A percentile compares a stretch with the other conserved stretches of the same genome.
Conservation (phyloP, 768 basidiomycete species). For the Leccinum longicurvipes region DNA sequence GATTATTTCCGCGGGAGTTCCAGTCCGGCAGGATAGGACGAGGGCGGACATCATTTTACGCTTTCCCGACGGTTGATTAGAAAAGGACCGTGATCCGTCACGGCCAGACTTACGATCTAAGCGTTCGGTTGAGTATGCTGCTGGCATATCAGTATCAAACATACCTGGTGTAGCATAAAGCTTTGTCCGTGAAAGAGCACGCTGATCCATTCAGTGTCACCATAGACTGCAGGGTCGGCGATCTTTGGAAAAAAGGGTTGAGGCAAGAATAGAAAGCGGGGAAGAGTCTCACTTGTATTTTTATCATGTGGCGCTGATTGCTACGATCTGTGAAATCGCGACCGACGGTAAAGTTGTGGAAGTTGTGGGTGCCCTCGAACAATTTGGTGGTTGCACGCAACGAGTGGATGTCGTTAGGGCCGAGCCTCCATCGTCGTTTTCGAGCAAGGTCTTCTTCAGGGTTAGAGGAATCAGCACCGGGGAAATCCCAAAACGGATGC, state of each 20-base stretch:
- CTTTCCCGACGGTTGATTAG: slow-evolving; percentile 40
- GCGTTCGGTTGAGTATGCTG: slow-evolving; percentile 11
- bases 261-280: neutral
- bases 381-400: slow-evolving; percentile 56
- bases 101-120: slow-evolving; percentile 29
- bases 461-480: slow-evolving; percentile 35
- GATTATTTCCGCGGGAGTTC: slow-evolving; percentile 70
- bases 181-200: slow-evolving; percentile 94
- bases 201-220: slow-evolving; percentile 92
- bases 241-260: slow-evolving; percentile 44
- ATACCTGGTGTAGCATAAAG: slow-evolving; percentile 97
- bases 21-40: slow-evolving; percentile 75
- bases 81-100: neutral
- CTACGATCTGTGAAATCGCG: slow-evolving; percentile 81
- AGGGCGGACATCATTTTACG: slow-evolving; percentile 95
- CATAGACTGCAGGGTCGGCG: slow-evolving; percentile 82
- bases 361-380: slow-evolving; percentile 92
- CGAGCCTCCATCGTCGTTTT: slow-evolving; percentile 71
- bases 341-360: slow-evolving; percentile 94
- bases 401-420: slow-evolving; percentile 46
- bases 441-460: slow-evolving; percentile 58
- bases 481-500: slow-evolving; percentile 63
- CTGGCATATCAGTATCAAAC: slow-evolving; percentile 20
- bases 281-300: slow-evolving; percentile 57
- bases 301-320: slow-evolving; percentile 84